phyloP scores from a whole-genome alignment of 257 asterid species.

The Jacaranda mimosifolia region DNA sequence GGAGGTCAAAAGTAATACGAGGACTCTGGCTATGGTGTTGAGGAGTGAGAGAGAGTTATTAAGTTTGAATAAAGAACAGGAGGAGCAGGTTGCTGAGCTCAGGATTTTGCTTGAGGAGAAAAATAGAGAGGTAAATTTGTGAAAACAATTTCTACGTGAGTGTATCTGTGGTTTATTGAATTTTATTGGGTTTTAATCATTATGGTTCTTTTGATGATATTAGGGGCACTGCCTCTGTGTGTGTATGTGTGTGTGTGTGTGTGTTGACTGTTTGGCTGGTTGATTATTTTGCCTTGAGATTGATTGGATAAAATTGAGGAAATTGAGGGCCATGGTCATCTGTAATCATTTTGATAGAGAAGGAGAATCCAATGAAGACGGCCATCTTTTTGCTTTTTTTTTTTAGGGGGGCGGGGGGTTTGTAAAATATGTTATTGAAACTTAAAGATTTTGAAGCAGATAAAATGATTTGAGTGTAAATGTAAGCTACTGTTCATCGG shows the following conservation, averaged over 20 bases:
- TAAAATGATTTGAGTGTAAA: neutral
- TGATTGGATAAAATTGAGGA: neutral
- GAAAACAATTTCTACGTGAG: neutral
- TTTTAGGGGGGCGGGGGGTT: too few relatives aligned
- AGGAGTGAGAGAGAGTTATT: conserved; percentile 96
- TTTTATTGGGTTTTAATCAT: neutral
- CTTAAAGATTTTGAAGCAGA: neutral
- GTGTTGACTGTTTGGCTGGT: neutral
- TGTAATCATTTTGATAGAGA: neutral
- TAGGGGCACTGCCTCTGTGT: too few relatives aligned
- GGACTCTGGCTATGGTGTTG: conserved; percentile 91
- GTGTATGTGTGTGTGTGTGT: neutral
- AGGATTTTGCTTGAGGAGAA: conserved; percentile 71
- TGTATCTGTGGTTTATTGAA: too few relatives aligned
- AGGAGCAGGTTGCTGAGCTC: conserved; percentile 66
- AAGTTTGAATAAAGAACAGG: conserved; percentile 73
- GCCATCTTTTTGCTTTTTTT: neutral
- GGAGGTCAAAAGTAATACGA: conserved; percentile 77
- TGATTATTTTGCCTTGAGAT: neutral
- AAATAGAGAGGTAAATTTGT: conserved; percentile 63
- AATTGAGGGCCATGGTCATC: neutral
- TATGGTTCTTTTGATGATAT: neutral
- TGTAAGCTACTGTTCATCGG: neutral
- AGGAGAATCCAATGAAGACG: neutral
- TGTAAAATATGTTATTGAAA: neutral